Evolutionary conservation across 257 asterid species (phyloP).

Genomic region (Plantago elongata): DNA sequence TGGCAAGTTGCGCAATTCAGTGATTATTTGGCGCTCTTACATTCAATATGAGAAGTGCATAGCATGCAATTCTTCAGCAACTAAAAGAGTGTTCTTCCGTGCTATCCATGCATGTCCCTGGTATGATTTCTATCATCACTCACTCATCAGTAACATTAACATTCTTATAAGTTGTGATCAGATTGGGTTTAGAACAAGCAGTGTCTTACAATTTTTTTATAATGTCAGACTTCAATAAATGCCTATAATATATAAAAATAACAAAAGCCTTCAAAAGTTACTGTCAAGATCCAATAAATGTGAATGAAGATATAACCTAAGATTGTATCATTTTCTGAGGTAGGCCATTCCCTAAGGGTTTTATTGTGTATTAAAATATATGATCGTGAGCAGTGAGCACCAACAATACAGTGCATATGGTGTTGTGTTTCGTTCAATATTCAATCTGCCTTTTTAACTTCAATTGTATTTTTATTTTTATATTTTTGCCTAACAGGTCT

Average conservation of each 20-base stretch:
- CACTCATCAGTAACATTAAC: background rate
- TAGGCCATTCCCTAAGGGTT: too few species aligned
- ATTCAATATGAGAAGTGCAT: slow-evolving; percentile 61
- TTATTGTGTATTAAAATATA: too few species aligned
- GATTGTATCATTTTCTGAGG: too few species aligned
- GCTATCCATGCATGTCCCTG: slow-evolving; percentile 98
- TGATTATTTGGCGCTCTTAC: slow-evolving; percentile 80
- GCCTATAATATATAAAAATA: background rate
- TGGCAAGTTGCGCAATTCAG: slow-evolving; percentile 58
- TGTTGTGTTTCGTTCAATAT: too few species aligned
- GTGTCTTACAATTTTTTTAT: background rate
- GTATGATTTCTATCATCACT: slow-evolving; percentile 32
- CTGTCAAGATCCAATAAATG: background rate
- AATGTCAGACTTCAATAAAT: background rate
- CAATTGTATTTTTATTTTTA: background rate
- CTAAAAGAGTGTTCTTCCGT: slow-evolving; percentile 83
- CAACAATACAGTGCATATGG: too few species aligned
- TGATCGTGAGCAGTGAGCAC: too few species aligned
- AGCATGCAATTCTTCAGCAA: slow-evolving; percentile 52
- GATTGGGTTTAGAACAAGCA: background rate
- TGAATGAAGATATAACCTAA: too few species aligned
- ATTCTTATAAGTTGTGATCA: background rate
- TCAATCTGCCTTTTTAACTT: background rate
- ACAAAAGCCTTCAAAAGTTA: background rate
- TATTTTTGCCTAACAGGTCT: slow-evolving; percentile 51